phyloP scores from a whole-genome alignment of 164 flowering plant species.

The Stephania cephalantha region DNA sequence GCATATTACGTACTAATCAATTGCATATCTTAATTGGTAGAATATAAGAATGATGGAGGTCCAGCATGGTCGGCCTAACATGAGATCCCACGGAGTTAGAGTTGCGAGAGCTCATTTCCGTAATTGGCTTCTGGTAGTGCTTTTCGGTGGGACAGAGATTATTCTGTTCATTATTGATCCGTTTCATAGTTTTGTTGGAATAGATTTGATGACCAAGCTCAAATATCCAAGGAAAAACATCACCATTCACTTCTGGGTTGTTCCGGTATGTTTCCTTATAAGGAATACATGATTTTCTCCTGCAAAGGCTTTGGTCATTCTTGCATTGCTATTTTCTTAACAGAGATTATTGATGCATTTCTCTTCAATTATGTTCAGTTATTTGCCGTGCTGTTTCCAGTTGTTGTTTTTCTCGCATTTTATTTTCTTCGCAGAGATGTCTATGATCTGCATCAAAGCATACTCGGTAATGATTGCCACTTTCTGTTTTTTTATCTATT shows the following conservation, averaged over 20 bases:
- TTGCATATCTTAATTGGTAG: no score
- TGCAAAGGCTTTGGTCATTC: neutral
- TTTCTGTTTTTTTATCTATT: neutral
- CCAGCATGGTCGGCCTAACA: conserved; percentile 3
- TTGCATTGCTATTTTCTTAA: neutral
- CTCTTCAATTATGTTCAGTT: neutral
- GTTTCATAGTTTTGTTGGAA: conserved; percentile 10
- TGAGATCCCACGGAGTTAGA: conserved; percentile 13
- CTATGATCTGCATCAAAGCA: conserved; percentile 14
- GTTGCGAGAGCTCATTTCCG: conserved; percentile 8
- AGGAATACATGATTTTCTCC: neutral
- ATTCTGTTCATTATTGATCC: conserved; percentile 7
- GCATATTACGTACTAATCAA: no score
- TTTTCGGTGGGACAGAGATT: conserved; percentile 9
- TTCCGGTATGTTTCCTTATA: conserved; percentile 9
- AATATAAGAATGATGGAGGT: conserved; percentile 6
- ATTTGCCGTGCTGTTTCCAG: conserved; percentile 7
- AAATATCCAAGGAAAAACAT: conserved; percentile 13
- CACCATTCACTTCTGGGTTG: conserved; percentile 14
- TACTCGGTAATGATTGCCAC: conserved; percentile 3
- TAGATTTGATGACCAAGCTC: conserved; percentile 16
- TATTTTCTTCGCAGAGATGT: conserved; percentile 11
- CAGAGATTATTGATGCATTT: neutral
- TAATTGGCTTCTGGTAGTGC: conserved; percentile 11
- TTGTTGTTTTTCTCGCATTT: conserved; percentile 5